phyloP scores from a whole-genome alignment of 352 stramenopile genomes.

The Thalassiosira allenii region DNA sequence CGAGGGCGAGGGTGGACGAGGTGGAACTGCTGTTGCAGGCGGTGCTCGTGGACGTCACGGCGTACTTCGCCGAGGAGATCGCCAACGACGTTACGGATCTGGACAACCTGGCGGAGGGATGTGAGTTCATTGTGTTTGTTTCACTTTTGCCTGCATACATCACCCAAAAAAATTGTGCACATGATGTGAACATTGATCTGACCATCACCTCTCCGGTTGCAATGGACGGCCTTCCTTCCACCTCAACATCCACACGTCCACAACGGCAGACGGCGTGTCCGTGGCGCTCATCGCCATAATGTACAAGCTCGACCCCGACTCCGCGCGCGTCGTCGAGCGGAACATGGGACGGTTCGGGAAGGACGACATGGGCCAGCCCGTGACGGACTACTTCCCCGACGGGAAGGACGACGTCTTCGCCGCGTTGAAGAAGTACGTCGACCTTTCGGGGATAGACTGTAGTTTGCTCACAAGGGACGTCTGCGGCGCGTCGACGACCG shows the following conservation, averaged over 20 bases:
- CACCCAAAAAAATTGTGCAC: too few relatives aligned
- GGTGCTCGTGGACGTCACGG: constrained; percentile 51
- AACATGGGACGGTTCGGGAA: constrained; percentile 46
- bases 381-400: too few relatives aligned
- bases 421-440: constrained; percentile 32
- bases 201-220: too few relatives aligned
- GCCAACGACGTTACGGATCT: constrained; percentile 15
- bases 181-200: too few relatives aligned
- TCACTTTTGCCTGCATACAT: too few relatives aligned
- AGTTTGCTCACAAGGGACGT: constrained; percentile 27
- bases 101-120: constrained; percentile 40
- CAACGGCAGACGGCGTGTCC: constrained; percentile 16
- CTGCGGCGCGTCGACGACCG: background rate
- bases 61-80: constrained; percentile 48
- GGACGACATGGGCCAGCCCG: background rate
- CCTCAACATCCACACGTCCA: background rate
- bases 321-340: constrained; percentile 28
- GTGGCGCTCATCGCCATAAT: constrained; percentile 41
- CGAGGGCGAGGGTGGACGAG: constrained; percentile 2
- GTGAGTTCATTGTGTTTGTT: too few relatives aligned
- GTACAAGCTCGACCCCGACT: background rate
- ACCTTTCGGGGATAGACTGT: constrained; percentile 30
- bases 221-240: background rate
- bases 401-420: constrained; percentile 33
- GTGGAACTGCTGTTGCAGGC: constrained; percentile 41